These are phyloP conservation scores for Pseudocercospora pini-densiflorae DNA, from an alignment of 2,329 filamentous ascomycete species.

Conservation along the genomic window DNA sequence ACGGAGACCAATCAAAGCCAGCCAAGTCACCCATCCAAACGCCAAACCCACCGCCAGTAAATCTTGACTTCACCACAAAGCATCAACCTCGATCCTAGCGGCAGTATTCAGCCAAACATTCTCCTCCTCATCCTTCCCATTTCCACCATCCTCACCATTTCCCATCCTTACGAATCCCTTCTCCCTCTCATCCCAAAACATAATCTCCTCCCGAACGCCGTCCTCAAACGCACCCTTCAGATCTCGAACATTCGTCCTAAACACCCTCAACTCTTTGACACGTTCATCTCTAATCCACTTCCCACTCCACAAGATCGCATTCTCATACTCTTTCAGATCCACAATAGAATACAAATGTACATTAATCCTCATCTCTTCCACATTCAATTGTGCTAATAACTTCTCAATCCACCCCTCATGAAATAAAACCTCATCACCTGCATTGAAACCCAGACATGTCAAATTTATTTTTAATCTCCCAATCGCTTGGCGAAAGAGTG, in stretches of 20 bases:
- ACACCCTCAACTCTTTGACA: slow-evolving; percentile 13
- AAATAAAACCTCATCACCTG: not conserved
- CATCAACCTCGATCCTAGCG: no score
- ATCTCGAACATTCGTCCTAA: slow-evolving; percentile 4
- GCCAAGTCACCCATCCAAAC: no score
- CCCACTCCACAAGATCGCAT: slow-evolving; percentile 19
- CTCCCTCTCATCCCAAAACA: slow-evolving; percentile 9
- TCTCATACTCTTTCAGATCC: slow-evolving; percentile 10
- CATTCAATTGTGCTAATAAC: not conserved
- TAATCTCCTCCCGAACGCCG: not conserved
- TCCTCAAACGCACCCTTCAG: not conserved
- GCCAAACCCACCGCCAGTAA: no score
- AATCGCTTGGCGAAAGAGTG: not conserved
- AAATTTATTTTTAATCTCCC: slow-evolving; percentile 9
- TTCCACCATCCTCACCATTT: not conserved
- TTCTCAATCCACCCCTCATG: slow-evolving; percentile 15
- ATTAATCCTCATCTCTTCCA: slow-evolving; percentile 8
- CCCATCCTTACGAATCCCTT: not conserved
- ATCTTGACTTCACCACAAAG: no score
- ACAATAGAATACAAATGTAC: slow-evolving; percentile 4
- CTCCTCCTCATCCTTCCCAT: not conserved
- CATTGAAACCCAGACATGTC: slow-evolving; percentile 7
- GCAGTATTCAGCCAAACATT: no score
- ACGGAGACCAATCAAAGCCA: no score
- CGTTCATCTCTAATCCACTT: slow-evolving; percentile 9